Evolutionary conservation across 2,329 filamentous ascomycete genomes (phyloP), one percentile per base, ranked within the genome.

Genomic region (Biscogniauxia mediterranea): DNA sequence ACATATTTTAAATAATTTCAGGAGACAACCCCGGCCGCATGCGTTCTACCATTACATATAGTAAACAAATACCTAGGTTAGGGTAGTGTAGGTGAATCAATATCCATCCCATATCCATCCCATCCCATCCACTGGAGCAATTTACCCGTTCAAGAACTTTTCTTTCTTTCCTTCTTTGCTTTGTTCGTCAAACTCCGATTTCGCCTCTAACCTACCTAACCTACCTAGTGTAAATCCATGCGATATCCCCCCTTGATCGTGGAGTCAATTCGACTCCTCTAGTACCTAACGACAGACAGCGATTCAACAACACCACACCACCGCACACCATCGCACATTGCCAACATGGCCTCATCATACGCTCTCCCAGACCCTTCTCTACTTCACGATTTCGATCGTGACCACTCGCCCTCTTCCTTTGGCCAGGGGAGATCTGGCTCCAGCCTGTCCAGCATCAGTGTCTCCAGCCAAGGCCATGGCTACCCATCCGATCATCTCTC

Each of bases 261-360:
- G 38, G 38, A 46, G 38, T 46, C 38, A 15, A 17, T n/a, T n/a
- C 38, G 38, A 46, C 38, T 46, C 38, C 38, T 23, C 23, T 23
- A 5, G 23, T 23, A n/a, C n/a, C n/a, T n/a, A 23, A 5, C 23
- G 23, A 23, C 23, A 23, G 23, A 46, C 4, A 46, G 38, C 13
- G 15, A 46, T 13, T 32, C 23, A 9, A 32, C 28, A 32, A 5
- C 28, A 32, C 11, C 28, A 32, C 28, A n/a, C n/a, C n/a, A n/a
- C n/a, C n/a, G n/a, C n/a, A n/a, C n/a, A n/a, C n/a, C n/a, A n/a
- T n/a, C n/a, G n/a, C n/a, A 32, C 7, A 32, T 6, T 56, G 52
- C 58, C 54, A 74, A 61, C 60, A 83, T 83, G 80, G 78, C 81
- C 62, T 81, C 83, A 46, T 80, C 83, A 21, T 86, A 84, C 70